Conservation (phyloP, 2,329 filamentous ascomycete genomes). For the Alternaria burnsii region DNA sequence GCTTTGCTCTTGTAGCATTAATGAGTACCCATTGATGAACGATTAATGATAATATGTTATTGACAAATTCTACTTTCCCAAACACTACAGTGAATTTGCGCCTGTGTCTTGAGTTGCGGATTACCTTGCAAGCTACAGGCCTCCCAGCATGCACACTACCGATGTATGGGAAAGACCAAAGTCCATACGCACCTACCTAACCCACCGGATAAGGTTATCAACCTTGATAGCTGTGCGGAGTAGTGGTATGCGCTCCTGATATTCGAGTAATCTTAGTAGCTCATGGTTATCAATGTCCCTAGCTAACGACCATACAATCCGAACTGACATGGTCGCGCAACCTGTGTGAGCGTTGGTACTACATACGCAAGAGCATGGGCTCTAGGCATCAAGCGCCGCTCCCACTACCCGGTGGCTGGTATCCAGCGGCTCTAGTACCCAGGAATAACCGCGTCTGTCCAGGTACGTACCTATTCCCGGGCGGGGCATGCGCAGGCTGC, state of each 20-base stretch:
- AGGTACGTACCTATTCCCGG: background rate
- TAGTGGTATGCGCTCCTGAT: background rate
- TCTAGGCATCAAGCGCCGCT: background rate
- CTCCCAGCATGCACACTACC: background rate
- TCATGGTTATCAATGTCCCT: background rate
- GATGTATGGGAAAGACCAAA: background rate
- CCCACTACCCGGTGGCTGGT: background rate
- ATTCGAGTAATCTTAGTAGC: background rate
- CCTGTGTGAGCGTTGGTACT: background rate
- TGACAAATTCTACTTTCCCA: background rate
- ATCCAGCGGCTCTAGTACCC: background rate
- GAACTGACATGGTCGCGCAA: background rate
- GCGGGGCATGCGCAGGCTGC: slow-evolving; percentile 1
- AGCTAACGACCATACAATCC: background rate
- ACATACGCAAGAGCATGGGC: background rate
- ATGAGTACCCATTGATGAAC: slow-evolving; percentile 6
- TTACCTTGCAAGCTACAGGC: background rate
- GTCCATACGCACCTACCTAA: background rate
- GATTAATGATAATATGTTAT: slow-evolving; percentile 12
- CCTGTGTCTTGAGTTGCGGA: background rate
- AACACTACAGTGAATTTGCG: background rate
- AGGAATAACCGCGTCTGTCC: slow-evolving; percentile 12
- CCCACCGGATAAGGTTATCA: background rate
- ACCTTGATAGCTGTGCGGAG: background rate
- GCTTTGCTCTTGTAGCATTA: background rate